These are phyloP conservation scores for Daldinia loculata DNA, from an alignment of 495 filamentous ascomycete genomes.

Conservation along the genomic window DNA sequence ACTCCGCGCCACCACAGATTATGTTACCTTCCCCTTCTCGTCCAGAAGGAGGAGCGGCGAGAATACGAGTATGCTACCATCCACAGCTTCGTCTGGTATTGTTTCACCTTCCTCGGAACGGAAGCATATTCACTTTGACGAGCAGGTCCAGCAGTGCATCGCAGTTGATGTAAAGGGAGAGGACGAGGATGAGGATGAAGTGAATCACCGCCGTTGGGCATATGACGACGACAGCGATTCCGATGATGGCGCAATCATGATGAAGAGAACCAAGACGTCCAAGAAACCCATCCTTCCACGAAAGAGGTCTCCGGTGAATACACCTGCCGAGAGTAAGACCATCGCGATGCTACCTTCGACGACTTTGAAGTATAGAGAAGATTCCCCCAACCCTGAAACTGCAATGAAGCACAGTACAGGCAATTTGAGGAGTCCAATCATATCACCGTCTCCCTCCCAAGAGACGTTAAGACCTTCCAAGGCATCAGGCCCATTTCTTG, in stretches of 20 bases:
- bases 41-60: conserved; percentile 65
- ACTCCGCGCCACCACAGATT: conserved; percentile 71
- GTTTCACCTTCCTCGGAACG: conserved; percentile 72
- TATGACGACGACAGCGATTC: conserved; percentile 71
- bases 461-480: conserved; percentile 78
- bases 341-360: conserved; percentile 94
- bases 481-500: conserved; percentile 73
- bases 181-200: conserved; percentile 72
- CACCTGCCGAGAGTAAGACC: conserved; percentile 77
- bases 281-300: conserved; percentile 54
- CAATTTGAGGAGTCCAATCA: conserved; percentile 57
- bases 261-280: conserved; percentile 68
- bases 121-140: conserved; percentile 95
- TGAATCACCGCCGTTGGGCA: conserved; percentile 48
- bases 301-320: conserved; percentile 55
- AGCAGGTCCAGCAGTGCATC: conserved; percentile 94
- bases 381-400: conserved; percentile 75
- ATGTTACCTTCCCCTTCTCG: conserved; percentile 65
- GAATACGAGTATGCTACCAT: conserved; percentile 65
- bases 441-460: conserved; percentile 74
- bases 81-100: conserved; percentile 68
- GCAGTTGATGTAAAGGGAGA: conserved; percentile 85
- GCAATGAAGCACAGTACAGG: conserved; percentile 63
- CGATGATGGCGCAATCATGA: conserved; percentile 83
- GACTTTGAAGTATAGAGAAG: conserved; percentile 86